Evolutionary conservation across 306 rosid species (phyloP), one percentile per base, ranked within the genome.

Genomic region (Cicer arietinum): DNA sequence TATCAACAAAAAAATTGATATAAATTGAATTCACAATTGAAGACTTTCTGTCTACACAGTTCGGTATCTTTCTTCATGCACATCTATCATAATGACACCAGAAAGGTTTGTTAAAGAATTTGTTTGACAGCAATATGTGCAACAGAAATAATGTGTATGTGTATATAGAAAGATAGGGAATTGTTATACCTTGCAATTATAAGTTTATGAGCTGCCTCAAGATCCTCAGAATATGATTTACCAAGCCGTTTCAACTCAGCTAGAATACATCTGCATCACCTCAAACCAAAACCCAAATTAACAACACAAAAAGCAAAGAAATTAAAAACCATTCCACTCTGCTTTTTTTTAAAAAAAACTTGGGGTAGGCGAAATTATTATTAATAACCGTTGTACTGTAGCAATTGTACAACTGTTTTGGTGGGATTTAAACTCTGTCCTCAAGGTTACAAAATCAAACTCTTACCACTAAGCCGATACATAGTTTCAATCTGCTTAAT

Each of bases 211-310:
- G 97, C 90, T 30, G 93, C 96, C n/a, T 77, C 88, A 47, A 88
- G 84, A 71, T 90, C 77, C 71, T 84, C 85, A 1, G 85, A 74
- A 76, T 85, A 72, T 12, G 90, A 80, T 10, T 30, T 45, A 44
- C 96, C 97, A 58, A 89, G 88, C 44, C 86, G 78, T 73, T 83
- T 89, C 90, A 93, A 84, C 77, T 93, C 98, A 7, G 86, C 89
- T 16, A 85, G 13, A 30, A 86, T 86, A 79, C 97, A 93, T 46
- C 95, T 91, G 74, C 69, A 80, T 68, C 41, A 47, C 67, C 53
- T 47, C 82, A 82, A 61, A 40, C 35, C 73, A 61, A 60, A 43
- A 11, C 9, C 10, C 77, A 70, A 53, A 75, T 77, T 8, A 77
- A 82, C 17, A 63, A 70, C 69, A 71, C 10, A 30, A 3, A 30